Base-by-base conservation (phyloP, 1,284 basidiomycete species). In the Rhodotorula sp. region DNA sequence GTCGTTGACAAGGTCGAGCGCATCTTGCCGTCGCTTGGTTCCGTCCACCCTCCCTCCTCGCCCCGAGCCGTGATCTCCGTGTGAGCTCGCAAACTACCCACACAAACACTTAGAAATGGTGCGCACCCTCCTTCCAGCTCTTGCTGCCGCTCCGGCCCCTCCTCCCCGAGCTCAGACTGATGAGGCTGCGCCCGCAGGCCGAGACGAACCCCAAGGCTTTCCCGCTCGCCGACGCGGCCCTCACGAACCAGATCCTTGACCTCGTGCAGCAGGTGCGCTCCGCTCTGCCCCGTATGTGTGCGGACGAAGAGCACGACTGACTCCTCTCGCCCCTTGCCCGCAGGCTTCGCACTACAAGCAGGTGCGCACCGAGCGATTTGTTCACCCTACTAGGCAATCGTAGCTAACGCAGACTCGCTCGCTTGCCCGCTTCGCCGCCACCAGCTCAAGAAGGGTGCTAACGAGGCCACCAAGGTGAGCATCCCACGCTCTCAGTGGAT, bases 391-490 rank as follows among this genome's bases (percentile, higher is more conserved):
- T 34, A 34, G 34, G 34, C 5, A 34, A 34, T 5, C 5, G 34
- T 5, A 34, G 34, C 34, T 34, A 34, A 34, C 34, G 34, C 34
- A 34, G 53, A 54, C 53, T 1, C 14, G 27, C 53, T n/a, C n/a
- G n/a, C 14, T 7, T 7, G n/a, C 7, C 5, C 27, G 9, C 9
- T 17, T 12, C 53, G 12, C 14, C 16, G 4, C 86, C 95, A 96
- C 84, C 93, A 97, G 84, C 85, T 99, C 66, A 99, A 98, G 86
- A 99, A 99, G 86, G 96, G 96, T 76, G 93, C 93, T 55, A 97
- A 97, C 82, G 93, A 97, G 87, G 83, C 82, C 49, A 79, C 78
- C 67, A 79, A 79, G 90, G 91, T 91, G 62, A 50, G 85, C n/a
- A 53, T 56, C 19, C 68, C 46, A 34, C 19, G 34, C 12, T n/a